Percentiles rank a stretch among this genome's conserved stretches.
Evolutionary conservation across 352 stramenopile species (phyloP).

Genomic region (Globisporangium irregulare): DNA sequence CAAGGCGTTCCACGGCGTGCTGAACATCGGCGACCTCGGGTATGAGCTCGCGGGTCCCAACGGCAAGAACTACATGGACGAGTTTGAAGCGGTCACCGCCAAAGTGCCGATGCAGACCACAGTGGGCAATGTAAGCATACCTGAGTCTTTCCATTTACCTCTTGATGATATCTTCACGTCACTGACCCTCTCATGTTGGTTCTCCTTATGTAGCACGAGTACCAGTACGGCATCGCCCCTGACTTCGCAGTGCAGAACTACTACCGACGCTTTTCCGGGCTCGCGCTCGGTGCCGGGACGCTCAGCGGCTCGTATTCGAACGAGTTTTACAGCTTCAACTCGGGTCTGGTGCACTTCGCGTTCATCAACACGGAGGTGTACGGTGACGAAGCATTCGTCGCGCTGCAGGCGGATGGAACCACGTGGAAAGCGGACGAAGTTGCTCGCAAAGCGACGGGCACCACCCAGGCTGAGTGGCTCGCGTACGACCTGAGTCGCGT

Average conservation of each 20-base stretch:
- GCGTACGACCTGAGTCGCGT: conserved; percentile 70
- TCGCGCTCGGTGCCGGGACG: conserved; percentile 46
- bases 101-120: conserved; percentile 71
- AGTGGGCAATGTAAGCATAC: conserved; percentile 56
- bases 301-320: conserved; percentile 62
- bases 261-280: conserved; percentile 54
- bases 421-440: conserved; percentile 52
- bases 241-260: conserved; percentile 73
- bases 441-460: conserved; percentile 27
- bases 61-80: conserved; percentile 71
- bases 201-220: conserved; percentile 50
- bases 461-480: conserved; percentile 52
- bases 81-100: conserved; percentile 53
- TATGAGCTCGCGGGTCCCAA: conserved; percentile 68
- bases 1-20: conserved; percentile 44
- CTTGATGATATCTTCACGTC: neutral
- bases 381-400: conserved; percentile 55
- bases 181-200: conserved; percentile 3
- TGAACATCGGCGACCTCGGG: conserved; percentile 72
- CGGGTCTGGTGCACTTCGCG: conserved; percentile 63
- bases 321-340: conserved; percentile 77
- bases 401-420: conserved; percentile 36
- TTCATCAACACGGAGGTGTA: conserved; percentile 83
- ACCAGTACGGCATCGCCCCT: conserved; percentile 52
- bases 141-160: neutral